Evolutionary conservation across 192 early-diverging fungal species (phyloP).

Genomic region (Martensiomyces pterosporus): DNA sequence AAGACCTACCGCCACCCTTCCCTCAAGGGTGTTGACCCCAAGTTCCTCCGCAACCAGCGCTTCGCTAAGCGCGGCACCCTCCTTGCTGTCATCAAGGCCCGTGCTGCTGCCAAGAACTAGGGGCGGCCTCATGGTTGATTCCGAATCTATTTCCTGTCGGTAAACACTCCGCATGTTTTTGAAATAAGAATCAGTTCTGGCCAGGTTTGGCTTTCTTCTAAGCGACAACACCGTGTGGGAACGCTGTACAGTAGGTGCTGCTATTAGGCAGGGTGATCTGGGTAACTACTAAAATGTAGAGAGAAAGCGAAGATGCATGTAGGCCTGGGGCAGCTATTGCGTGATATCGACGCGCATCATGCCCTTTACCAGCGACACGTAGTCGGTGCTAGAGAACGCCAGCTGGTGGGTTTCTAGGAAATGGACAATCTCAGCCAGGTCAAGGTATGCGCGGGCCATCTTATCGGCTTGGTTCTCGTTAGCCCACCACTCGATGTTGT

Average conservation of each 20-base stretch:
- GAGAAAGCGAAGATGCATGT: too few species aligned
- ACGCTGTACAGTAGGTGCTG: too few species aligned
- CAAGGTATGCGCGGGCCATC: constrained; percentile 33
- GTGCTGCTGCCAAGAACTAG: constrained; percentile 29
- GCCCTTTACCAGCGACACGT: constrained; percentile 45
- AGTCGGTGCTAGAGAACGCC: constrained; percentile 41
- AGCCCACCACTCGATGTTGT: constrained; percentile 48
- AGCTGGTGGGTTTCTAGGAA: constrained; percentile 45
- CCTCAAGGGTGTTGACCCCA: constrained; percentile 87
- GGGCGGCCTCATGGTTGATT: too few species aligned
- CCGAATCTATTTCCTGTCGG: too few species aligned
- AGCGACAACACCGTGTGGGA: too few species aligned
- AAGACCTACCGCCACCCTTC: constrained; percentile 84
- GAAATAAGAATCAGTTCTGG: too few species aligned
- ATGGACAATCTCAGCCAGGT: constrained; percentile 24
- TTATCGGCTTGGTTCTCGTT: constrained; percentile 23
- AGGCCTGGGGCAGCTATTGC: not conserved
- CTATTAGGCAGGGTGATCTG: too few species aligned
- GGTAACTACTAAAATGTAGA: too few species aligned
- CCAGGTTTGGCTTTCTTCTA: too few species aligned
- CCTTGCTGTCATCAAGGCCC: constrained; percentile 36
- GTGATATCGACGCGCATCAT: constrained; percentile 23
- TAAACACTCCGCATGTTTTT: too few species aligned
- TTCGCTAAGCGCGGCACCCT: constrained; percentile 70
- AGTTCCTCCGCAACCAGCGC: constrained; percentile 98